These are phyloP conservation scores for Turritis glabra DNA, from an alignment of 345 rosid genomes.

Conservation along the genomic window DNA sequence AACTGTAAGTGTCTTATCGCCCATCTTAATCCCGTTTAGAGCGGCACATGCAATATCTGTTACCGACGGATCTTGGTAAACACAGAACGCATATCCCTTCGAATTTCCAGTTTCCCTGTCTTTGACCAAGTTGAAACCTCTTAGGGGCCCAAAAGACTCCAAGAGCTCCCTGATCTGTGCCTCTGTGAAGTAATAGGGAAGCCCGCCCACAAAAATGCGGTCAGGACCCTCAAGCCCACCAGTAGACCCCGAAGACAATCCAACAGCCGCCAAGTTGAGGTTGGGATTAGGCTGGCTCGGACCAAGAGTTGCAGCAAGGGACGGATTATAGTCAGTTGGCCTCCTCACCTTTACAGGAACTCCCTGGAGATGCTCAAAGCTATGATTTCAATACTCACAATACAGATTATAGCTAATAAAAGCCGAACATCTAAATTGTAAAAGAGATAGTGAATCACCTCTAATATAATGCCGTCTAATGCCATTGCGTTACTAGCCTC, in stretches of 20 bases:
- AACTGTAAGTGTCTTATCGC: constrained; percentile 96
- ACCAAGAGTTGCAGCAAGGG: constrained; percentile 96
- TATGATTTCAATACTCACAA: background rate
- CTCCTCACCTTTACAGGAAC: constrained; percentile 99
- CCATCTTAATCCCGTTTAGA: constrained; percentile 95
- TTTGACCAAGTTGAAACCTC: background rate
- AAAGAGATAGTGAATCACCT: constrained; percentile 46
- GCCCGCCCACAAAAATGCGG: background rate
- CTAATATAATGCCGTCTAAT: constrained; percentile 94
- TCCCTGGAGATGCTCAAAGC: constrained; percentile 51
- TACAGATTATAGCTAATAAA: background rate
- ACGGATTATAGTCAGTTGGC: constrained; percentile 94
- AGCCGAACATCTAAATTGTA: background rate
- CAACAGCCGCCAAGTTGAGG: constrained; percentile 94
- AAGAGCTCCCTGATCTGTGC: constrained; percentile 39
- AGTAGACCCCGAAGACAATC: constrained; percentile 82
- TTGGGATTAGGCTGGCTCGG: constrained; percentile 97
- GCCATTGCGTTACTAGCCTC: constrained; percentile 99
- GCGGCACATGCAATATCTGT: constrained; percentile 98
- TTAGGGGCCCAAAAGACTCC: constrained; percentile 50
- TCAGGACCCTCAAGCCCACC: constrained; percentile 70
- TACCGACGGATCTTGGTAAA: constrained; percentile 92
- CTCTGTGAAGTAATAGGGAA: background rate
- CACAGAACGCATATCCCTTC: constrained; percentile 22
- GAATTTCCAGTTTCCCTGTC: background rate